Conservation (phyloP, 768 basidiomycete genomes). For the Gymnopilus junonius region DNA sequence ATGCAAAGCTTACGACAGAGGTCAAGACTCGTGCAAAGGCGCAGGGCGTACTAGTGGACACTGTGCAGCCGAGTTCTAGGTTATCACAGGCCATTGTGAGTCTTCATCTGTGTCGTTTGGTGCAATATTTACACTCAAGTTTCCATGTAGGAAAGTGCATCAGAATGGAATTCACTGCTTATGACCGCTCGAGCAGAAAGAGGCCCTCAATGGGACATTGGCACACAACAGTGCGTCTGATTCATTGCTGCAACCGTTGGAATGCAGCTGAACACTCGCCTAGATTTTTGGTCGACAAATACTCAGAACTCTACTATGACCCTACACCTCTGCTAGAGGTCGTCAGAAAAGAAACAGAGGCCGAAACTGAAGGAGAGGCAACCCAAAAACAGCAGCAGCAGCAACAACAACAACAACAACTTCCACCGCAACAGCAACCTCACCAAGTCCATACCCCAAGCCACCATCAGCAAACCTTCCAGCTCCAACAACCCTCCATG, state of each 20-base stretch:
- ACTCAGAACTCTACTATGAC: slow-evolving; percentile 76
- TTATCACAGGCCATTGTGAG: slow-evolving; percentile 71
- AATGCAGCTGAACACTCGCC: background rate
- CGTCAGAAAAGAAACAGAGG: slow-evolving; percentile 50
- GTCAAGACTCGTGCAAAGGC: slow-evolving; percentile 59
- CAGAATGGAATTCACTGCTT: slow-evolving; percentile 85
- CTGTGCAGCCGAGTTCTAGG: slow-evolving; percentile 66
- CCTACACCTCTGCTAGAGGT: slow-evolving; percentile 62
- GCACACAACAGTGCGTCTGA: slow-evolving; percentile 78
- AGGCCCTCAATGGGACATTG: slow-evolving; percentile 88
- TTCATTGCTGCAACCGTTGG: background rate
- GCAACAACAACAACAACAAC: slow-evolving; percentile 25
- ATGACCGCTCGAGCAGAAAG: slow-evolving; percentile 79
- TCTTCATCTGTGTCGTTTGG: slow-evolving; percentile 20
- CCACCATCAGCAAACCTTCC: slow-evolving; percentile 32
- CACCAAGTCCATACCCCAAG: slow-evolving; percentile 25
- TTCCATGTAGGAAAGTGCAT: slow-evolving; percentile 65
- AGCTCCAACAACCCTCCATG: slow-evolving; percentile 30
- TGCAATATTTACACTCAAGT: background rate
- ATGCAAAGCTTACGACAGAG: slow-evolving; percentile 61
- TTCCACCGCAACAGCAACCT: slow-evolving; percentile 26
- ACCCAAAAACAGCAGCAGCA: slow-evolving; percentile 29
- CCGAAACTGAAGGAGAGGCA: slow-evolving; percentile 41
- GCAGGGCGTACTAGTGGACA: slow-evolving; percentile 55
- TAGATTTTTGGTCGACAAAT: slow-evolving; percentile 79